Conservation (phyloP, 2,329 filamentous ascomycete species). For the Fonsecaea pugnacius region DNA sequence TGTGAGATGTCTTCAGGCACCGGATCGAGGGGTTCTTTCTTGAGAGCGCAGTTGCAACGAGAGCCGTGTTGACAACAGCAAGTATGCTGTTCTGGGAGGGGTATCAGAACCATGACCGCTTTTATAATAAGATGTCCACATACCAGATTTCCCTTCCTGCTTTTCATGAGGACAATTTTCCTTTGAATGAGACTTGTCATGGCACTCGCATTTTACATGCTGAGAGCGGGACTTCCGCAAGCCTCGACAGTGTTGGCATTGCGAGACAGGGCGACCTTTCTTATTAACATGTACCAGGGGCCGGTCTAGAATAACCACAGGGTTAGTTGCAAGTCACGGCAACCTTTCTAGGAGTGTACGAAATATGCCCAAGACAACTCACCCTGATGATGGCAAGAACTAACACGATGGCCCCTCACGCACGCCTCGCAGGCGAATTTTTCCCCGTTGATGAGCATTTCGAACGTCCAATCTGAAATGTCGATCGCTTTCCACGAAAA, state of each 20-base stretch:
- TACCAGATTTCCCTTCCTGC: slow-evolving; percentile 44
- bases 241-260: slow-evolving; percentile 95
- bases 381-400: slow-evolving; percentile 97
- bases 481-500: background rate
- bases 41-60: slow-evolving; percentile 65
- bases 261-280: slow-evolving; percentile 94
- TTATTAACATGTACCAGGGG: slow-evolving; percentile 94
- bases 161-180: slow-evolving; percentile 43
- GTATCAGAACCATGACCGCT: slow-evolving; percentile 2
- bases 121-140: background rate
- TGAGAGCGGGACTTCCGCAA: slow-evolving; percentile 95
- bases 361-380: slow-evolving; percentile 52
- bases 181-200: slow-evolving; percentile 69
- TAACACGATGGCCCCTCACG: slow-evolving; percentile 96
- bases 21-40: slow-evolving; percentile 60
- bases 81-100: slow-evolving; percentile 35
- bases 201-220: slow-evolving; percentile 96
- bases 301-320: slow-evolving; percentile 65
- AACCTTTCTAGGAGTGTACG: slow-evolving; percentile 9
- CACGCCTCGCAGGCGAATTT: slow-evolving; percentile 98
- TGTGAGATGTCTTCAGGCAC: slow-evolving; percentile 48
- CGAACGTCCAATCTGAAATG: background rate
- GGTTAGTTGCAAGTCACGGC: slow-evolving; percentile 21
- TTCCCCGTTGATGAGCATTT: slow-evolving; percentile 88
- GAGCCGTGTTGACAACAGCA: slow-evolving; percentile 62